These are phyloP conservation scores for Fusarium coicis DNA, from an alignment of 2,329 filamentous ascomycete species.

Conservation along the genomic window DNA sequence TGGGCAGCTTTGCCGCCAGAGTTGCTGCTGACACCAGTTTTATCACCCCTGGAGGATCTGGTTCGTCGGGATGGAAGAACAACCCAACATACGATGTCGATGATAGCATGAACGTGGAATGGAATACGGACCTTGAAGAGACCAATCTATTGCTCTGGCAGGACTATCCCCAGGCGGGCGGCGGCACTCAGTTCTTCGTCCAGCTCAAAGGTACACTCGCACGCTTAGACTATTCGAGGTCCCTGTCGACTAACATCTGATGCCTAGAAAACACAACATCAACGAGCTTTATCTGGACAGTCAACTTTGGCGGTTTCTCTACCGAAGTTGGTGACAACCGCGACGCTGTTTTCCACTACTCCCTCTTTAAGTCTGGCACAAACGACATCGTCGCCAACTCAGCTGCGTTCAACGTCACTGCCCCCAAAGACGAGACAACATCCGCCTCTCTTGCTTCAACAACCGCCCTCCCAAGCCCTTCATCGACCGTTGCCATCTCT, in stretches of 20 bases:
- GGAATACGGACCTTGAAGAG: constrained; percentile 30
- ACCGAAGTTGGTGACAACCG: constrained; percentile 10
- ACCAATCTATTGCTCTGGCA: constrained; percentile 40
- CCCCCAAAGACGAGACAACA: constrained; percentile 7
- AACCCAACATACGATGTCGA: constrained; percentile 38
- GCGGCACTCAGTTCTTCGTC: constrained; percentile 10
- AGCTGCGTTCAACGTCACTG: constrained; percentile 38
- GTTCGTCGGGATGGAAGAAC: constrained; percentile 33
- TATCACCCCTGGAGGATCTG: constrained; percentile 30
- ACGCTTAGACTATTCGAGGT: too few relatives aligned
- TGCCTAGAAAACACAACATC: constrained; percentile 33
- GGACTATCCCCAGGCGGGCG: constrained; percentile 30
- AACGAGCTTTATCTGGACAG: constrained; percentile 37
- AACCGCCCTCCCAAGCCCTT: not conserved
- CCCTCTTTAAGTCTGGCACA: constrained; percentile 20
- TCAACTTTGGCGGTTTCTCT: constrained; percentile 25
- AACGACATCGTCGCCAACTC: constrained; percentile 22
- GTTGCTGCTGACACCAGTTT: constrained; percentile 17
- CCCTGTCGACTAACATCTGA: not conserved
- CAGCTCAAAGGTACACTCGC: constrained; percentile 1
- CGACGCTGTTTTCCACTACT: constrained; percentile 35
- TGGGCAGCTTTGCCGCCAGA: constrained; percentile 8
- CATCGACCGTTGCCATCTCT: not conserved
- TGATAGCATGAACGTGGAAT: constrained; percentile 41
- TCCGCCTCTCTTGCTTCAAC: not conserved